These are phyloP conservation scores for Bassia scoparia DNA, from an alignment of 148 eudicot genomes.

Conservation along the genomic window DNA sequence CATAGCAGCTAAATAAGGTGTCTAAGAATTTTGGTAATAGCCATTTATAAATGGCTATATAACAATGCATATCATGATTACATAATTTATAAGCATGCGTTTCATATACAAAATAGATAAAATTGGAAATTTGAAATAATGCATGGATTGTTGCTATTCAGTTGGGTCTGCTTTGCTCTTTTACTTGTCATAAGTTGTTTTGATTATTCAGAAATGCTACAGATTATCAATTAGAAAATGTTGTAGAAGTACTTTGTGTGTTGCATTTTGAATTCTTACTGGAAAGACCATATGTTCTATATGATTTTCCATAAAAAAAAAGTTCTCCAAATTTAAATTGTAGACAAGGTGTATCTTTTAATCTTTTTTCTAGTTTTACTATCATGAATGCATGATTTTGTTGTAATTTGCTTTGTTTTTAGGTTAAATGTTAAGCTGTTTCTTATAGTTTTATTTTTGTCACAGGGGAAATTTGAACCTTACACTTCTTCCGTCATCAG, in stretches of 20 bases:
- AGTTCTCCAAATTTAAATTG: too few species aligned
- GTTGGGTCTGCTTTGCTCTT: neutral
- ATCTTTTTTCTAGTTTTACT: neutral
- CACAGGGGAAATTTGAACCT: constrained; percentile 82
- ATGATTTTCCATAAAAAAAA: too few species aligned
- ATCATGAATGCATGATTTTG: too few species aligned
- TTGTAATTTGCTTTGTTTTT: neutral
- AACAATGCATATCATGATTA: too few species aligned
- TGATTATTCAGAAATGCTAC: neutral
- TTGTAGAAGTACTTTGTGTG: neutral
- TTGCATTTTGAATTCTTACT: neutral
- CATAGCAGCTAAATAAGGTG: too few species aligned
- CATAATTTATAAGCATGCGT: too few species aligned
- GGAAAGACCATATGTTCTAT: neutral
- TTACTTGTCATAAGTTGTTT: neutral
- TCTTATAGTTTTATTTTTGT: constrained; percentile 20
- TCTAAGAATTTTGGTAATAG: too few species aligned
- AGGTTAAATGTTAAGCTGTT: neutral
- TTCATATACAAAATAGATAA: too few species aligned
- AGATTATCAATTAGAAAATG: neutral
- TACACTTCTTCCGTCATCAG: constrained; percentile 78
- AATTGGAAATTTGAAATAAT: neutral
- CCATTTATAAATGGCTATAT: too few species aligned
- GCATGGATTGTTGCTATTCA: neutral
- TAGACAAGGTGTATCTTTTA: too few species aligned